These are phyloP conservation scores for Paraurostyla sp. DNA, from an alignment of 73 alveolate species.

Conservation along the genomic window DNA sequence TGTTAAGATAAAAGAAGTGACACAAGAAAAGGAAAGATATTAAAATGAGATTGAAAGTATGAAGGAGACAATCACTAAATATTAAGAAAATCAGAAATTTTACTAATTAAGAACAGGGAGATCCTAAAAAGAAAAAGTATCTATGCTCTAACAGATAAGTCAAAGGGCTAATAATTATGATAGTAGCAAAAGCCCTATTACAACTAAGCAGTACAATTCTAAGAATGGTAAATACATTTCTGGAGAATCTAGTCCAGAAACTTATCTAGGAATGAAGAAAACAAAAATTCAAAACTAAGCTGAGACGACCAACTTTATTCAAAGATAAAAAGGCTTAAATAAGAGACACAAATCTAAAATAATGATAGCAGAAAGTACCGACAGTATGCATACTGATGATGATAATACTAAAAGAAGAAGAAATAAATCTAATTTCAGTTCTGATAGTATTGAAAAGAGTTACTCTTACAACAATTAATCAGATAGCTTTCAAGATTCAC, in stretches of 20 bases:
- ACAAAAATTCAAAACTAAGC: neutral
- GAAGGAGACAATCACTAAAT: neutral
- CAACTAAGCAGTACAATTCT: too few relatives aligned
- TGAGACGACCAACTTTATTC: neutral
- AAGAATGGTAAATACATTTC: too few relatives aligned
- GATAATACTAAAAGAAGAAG: neutral
- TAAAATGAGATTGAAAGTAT: neutral
- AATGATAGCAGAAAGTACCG: constrained; percentile 56
- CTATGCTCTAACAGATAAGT: neutral
- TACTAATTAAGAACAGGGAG: neutral
- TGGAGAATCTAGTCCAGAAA: too few relatives aligned
- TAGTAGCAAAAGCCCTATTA: neutral
- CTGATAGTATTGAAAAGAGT: neutral
- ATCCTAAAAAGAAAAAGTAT: neutral
- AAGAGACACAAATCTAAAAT: neutral
- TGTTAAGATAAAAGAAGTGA: constrained; percentile 12
- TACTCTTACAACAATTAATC: neutral
- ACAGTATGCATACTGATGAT: constrained; percentile 30
- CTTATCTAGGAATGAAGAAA: too few relatives aligned
- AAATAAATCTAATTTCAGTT: neutral
- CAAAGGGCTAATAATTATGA: neutral
- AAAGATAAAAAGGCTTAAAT: neutral
- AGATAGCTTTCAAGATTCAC: neutral
- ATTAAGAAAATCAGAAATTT: neutral
- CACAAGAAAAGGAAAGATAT: neutral